phyloP scores from a whole-genome alignment of 2,329 filamentous ascomycete genomes.

The Xenoacremonium recifei region DNA sequence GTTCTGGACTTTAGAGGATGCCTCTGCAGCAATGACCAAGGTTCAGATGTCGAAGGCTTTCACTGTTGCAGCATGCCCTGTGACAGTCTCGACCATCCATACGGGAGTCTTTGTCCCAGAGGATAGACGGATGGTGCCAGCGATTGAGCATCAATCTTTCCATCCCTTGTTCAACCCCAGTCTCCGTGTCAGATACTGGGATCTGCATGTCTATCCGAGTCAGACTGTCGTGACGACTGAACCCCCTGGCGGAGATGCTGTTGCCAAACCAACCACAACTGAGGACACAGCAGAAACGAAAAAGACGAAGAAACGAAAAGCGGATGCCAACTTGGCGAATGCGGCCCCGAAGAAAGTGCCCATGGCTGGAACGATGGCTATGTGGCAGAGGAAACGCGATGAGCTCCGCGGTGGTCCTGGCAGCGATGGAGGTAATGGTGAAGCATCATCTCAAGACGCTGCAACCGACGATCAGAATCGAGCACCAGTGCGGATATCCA shows the following conservation, averaged over 20 bases:
- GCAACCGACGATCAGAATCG: conserved; percentile 16
- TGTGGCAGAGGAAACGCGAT: conserved; percentile 44
- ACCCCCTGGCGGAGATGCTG: conserved; percentile 37
- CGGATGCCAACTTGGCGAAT: conserved; percentile 34
- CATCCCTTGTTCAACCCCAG: conserved; percentile 66
- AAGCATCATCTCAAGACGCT: conserved; percentile 5
- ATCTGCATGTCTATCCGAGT: conserved; percentile 69
- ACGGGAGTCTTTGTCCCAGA: conserved; percentile 82
- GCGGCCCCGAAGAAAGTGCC: conserved; percentile 36
- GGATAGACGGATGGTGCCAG: conserved; percentile 53
- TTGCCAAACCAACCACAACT: conserved; percentile 19
- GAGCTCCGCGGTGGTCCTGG: conserved; percentile 32
- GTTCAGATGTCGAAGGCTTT: conserved; percentile 72
- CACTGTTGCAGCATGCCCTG: conserved; percentile 71
- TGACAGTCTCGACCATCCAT: conserved; percentile 73
- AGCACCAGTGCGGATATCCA: conserved; percentile 19
- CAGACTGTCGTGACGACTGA: conserved; percentile 59
- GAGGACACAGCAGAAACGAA: conserved; percentile 31
- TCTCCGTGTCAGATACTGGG: conserved; percentile 73
- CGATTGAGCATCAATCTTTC: conserved; percentile 65
- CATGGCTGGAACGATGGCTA: conserved; percentile 43
- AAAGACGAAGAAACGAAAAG: conserved; percentile 55
- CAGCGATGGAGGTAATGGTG: conserved; percentile 3
- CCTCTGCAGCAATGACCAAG: conserved; percentile 70
- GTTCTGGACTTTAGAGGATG: conserved; percentile 74